These are phyloP conservation scores for Cladosporium velox DNA, from an alignment of 2,329 filamentous ascomycete genomes.

Conservation along the genomic window DNA sequence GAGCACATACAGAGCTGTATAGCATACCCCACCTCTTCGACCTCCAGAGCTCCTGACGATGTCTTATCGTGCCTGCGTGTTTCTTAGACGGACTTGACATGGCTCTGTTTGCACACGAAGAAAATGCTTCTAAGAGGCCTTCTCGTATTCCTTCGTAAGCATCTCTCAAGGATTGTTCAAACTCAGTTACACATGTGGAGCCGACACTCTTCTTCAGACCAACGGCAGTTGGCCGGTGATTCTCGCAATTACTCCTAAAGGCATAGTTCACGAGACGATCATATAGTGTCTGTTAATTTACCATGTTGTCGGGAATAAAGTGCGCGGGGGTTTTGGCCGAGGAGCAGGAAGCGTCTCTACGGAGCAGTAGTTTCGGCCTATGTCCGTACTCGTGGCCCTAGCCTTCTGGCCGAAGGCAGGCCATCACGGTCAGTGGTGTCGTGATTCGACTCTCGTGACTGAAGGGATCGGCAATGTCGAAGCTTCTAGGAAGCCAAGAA, in stretches of 20 bases:
- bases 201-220: background rate
- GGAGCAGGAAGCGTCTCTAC: background rate
- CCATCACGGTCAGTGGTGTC: background rate
- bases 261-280: background rate
- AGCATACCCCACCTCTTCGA: background rate
- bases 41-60: background rate
- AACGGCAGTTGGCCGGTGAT: background rate
- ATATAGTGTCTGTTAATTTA: constrained; percentile 9
- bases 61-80: background rate
- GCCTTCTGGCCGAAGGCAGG: background rate
- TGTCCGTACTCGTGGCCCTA: background rate
- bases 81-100: background rate
- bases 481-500: background rate
- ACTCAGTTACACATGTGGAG: background rate
- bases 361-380: background rate
- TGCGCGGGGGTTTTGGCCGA: background rate
- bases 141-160: background rate
- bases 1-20: background rate
- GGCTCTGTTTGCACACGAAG: background rate
- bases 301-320: constrained; percentile 3
- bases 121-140: too few species aligned
- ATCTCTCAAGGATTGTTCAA: background rate
- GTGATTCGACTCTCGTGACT: background rate
- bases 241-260: constrained; percentile 3
- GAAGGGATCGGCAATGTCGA: background rate